Base-by-base conservation (phyloP, 352 stramenopile genomes). In the Pythium apleroticum region DNA sequence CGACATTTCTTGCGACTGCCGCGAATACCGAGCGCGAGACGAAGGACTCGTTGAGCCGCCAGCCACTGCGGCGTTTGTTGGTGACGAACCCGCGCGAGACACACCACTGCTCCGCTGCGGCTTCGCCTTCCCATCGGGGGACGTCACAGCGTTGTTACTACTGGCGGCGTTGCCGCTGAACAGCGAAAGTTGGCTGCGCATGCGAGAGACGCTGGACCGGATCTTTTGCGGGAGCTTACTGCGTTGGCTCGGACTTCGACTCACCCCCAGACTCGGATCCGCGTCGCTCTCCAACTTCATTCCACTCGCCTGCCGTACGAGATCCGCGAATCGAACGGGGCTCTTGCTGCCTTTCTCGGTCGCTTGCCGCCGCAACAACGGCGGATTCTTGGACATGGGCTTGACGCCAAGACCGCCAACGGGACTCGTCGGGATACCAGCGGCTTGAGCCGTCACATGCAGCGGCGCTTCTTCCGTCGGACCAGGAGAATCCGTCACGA, bases 141-240 rank as follows among this genome's bases (percentile, higher is more conserved):
- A 56, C 27, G 55, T 58, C 9, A 61, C 68, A 43, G 52, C 37
- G 57, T 43, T 75, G 46, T 65, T 54, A 20, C 57, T 24, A 33
- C 52, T 56, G 65, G 2, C 54, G 22, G 68, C 68, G 4, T 61
- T 74, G 15, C 64, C 22, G 27, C 25, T 24, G 4, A 55, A 14
- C 19, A 78, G 41, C 2, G 68, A 53, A 25, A 78, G 77, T 30
- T 89, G 80, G n/a, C 53, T 81, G 17, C 80, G 78, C 20, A 89
- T 68, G 0, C 63, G 69, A 37, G 63, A 77, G 43, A 89, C 80
- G 49, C 81, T 77, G 10, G 80, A 68, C 0, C 78, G 76, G 22
- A 89, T 68, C 49, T 89, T 89, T 19, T 76, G 71, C 0, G 80
- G 80, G 1, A 85, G 63, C 35, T 86, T 89, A 8, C 60, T 50